A percentile compares a stretch with the other conserved stretches of the same genome.
phyloP scores from a whole-genome alignment of 805 yeast species.

The Wickerhamomyces subpelliculosus region DNA sequence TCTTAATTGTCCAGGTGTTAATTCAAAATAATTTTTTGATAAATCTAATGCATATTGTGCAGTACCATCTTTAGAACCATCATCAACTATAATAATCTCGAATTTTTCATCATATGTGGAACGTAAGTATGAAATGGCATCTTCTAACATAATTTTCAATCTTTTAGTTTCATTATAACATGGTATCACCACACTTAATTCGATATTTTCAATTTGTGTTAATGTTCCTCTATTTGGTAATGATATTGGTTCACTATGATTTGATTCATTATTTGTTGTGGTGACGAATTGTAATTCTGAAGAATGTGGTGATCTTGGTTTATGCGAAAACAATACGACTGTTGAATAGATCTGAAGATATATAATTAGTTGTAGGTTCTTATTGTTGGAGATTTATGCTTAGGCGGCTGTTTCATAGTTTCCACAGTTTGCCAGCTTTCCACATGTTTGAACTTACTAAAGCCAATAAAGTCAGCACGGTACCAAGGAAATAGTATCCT shows the following conservation, averaged over 20 bases:
- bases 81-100: constrained; percentile 87
- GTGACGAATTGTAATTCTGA: constrained; percentile 52
- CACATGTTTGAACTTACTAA: background rate
- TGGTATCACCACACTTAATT: constrained; percentile 81
- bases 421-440: background rate
- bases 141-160: constrained; percentile 64
- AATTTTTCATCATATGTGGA: constrained; percentile 33
- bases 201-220: constrained; percentile 30
- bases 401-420: too few species aligned
- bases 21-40: constrained; percentile 35
- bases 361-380: too few species aligned
- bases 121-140: constrained; percentile 50
- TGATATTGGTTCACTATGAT: constrained; percentile 29
- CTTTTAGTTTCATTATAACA: constrained; percentile 83
- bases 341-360: constrained; percentile 4
- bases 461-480: background rate
- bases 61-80: constrained; percentile 83
- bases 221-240: constrained; percentile 16
- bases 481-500: background rate
- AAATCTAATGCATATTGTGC: constrained; percentile 62
- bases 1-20: constrained; percentile 54
- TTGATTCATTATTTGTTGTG: constrained; percentile 25
- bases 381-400: too few species aligned
- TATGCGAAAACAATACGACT: constrained; percentile 44
- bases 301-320: constrained; percentile 47